Conservation (phyloP, 1,284 basidiomycete genomes). For the Heterobasidion parviporum region DNA sequence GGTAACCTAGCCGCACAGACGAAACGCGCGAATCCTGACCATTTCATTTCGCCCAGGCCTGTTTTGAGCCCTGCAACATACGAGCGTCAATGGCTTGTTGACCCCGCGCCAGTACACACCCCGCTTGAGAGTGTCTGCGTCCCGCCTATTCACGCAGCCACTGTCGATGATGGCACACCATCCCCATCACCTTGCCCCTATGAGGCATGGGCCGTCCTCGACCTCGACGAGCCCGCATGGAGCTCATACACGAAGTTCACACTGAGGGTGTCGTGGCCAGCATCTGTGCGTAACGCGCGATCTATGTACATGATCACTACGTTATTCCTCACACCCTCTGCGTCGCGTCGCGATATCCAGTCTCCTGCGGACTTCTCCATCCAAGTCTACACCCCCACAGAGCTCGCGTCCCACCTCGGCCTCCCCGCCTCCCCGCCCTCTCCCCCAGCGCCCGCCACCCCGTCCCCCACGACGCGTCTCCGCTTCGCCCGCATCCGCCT, state of each 20-base stretch:
- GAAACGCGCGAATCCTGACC: background rate
- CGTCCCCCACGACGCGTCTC: slow-evolving; percentile 24
- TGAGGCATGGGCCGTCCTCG: slow-evolving; percentile 48
- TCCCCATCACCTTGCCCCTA: slow-evolving; percentile 29
- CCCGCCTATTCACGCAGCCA: slow-evolving; percentile 2
- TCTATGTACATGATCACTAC: background rate
- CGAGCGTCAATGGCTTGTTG: slow-evolving; percentile 26
- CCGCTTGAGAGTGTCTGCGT: slow-evolving; percentile 18
- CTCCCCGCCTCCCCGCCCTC: slow-evolving; percentile 6
- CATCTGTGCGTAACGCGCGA: slow-evolving; percentile 40
- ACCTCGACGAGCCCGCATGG: slow-evolving; percentile 43
- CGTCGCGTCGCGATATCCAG: slow-evolving; percentile 10
- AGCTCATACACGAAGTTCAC: slow-evolving; percentile 41
- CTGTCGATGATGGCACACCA: background rate
- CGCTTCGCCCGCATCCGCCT: slow-evolving; percentile 49
- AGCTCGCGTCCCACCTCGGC: slow-evolving; percentile 6
- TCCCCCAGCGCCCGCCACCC: background rate
- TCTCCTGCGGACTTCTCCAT: slow-evolving; percentile 21
- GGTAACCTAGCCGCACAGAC: slow-evolving; percentile 10
- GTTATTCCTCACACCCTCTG: background rate
- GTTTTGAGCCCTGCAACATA: slow-evolving; percentile 17
- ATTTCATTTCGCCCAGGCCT: slow-evolving; percentile 18
- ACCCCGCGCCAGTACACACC: slow-evolving; percentile 36
- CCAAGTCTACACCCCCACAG: slow-evolving; percentile 13
- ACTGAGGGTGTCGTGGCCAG: slow-evolving; percentile 56